phyloP scores from a whole-genome alignment of 2,329 filamentous ascomycete species.

The Claviceps spartinae region DNA sequence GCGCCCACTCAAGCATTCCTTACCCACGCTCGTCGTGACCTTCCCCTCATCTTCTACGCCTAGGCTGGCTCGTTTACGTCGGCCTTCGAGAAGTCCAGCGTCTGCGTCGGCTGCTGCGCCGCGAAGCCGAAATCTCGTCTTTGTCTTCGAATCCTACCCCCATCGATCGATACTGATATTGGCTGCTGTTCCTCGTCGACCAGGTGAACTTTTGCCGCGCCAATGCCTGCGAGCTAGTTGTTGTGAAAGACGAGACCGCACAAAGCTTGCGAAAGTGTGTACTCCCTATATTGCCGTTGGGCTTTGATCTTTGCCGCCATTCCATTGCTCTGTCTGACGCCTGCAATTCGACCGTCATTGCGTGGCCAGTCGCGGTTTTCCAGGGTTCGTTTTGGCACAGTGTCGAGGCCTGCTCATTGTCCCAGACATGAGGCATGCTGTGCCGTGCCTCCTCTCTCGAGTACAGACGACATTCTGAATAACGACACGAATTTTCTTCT shows the following conservation, averaged over 20 bases:
- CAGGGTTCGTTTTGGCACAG: no score
- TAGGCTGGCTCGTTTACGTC: neutral
- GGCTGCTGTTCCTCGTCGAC: neutral
- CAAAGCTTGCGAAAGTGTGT: no score
- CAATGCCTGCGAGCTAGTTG: neutral
- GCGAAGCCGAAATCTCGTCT: neutral
- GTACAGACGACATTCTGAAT: neutral
- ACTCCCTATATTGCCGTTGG: no score
- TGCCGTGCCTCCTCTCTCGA: neutral
- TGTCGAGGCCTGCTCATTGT: neutral
- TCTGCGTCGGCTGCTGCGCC: neutral
- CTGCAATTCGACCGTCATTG: no score
- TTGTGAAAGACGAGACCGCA: neutral
- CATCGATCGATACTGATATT: no score
- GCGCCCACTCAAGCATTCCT: neutral
- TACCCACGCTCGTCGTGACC: neutral
- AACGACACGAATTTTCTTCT: neutral
- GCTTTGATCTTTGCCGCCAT: no score
- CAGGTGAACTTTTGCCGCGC: neutral
- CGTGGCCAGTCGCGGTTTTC: no score
- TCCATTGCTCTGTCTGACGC: no score
- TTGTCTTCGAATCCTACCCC: no score
- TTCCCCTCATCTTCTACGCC: neutral
- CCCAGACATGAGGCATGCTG: constrained; percentile 1
- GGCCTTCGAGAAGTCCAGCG: neutral